These are phyloP conservation scores for Chrysanthemum lavandulifolium DNA, from an alignment of 129 eudicot genomes.

Conservation along the genomic window DNA sequence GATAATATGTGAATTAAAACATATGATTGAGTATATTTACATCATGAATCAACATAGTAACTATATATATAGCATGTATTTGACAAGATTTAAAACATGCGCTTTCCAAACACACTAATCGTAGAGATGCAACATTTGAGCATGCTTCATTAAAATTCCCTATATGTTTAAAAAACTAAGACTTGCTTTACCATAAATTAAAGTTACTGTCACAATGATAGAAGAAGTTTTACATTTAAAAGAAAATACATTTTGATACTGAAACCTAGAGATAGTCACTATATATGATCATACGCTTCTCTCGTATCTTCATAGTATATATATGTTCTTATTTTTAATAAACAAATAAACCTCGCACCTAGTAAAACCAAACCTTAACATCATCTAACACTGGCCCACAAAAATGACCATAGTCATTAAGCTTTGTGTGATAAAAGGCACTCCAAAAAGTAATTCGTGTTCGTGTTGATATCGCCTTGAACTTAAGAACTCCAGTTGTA, in stretches of 20 bases:
- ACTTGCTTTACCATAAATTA: neutral
- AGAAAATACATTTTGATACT: constrained; percentile 5
- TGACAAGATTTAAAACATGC: no score
- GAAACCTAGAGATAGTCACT: constrained; percentile 11
- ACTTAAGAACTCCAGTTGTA: constrained; percentile 35
- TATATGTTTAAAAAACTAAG: no score
- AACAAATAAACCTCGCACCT: constrained; percentile 6
- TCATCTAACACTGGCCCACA: constrained; percentile 63
- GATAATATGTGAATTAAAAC: no score
- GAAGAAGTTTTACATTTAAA: neutral
- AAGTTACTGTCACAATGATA: neutral
- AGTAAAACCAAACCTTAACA: constrained; percentile 45
- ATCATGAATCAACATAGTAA: no score
- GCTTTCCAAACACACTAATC: no score
- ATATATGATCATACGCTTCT: neutral
- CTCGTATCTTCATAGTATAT: neutral
- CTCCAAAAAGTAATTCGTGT: constrained; percentile 56
- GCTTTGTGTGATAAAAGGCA: constrained; percentile 48
- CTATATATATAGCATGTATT: no score
- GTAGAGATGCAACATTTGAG: no score
- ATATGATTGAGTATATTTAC: no score
- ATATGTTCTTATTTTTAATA: neutral
- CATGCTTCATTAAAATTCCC: no score
- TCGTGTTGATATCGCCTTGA: constrained; percentile 41
- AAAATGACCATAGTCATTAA: constrained; percentile 40